Conservation (phyloP, 495 filamentous ascomycete genomes). For the Penicillium riverlandense region DNA sequence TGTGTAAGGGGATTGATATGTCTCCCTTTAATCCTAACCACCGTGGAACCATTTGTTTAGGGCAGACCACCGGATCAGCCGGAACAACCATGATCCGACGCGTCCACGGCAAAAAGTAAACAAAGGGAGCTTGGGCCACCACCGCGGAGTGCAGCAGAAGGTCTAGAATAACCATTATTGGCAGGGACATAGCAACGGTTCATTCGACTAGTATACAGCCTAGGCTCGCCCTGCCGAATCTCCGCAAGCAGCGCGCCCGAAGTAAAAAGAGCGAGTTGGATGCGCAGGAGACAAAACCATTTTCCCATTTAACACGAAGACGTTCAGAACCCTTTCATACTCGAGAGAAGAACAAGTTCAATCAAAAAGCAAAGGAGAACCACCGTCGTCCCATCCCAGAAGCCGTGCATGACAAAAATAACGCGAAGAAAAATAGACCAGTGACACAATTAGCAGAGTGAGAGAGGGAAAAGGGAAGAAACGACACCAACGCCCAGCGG, state of each 20-base stretch:
- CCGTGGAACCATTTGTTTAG: not conserved
- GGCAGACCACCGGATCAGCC: constrained; percentile 16
- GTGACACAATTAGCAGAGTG: constrained; percentile 23
- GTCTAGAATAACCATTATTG: not conserved
- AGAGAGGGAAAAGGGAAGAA: not conserved
- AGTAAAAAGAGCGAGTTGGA: too few relatives aligned
- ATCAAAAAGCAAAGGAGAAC: constrained; percentile 34
- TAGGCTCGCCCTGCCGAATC: not conserved
- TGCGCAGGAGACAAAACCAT: too few relatives aligned
- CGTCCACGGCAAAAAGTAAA: not conserved
- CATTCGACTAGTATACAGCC: constrained; percentile 23
- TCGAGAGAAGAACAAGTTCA: not conserved
- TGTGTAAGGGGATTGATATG: too few relatives aligned
- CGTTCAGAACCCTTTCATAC: constrained; percentile 22
- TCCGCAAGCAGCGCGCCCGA: too few relatives aligned
- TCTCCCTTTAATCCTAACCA: too few relatives aligned
- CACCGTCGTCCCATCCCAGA: constrained; percentile 37
- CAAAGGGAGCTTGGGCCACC: not conserved
- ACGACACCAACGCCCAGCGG: constrained; percentile 30
- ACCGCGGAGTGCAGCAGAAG: not conserved
- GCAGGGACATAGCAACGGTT: constrained; percentile 6
- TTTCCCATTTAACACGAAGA: constrained; percentile 26
- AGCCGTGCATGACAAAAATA: constrained; percentile 24
- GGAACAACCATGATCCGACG: not conserved
- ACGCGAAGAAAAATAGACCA: constrained; percentile 23